Conservation (phyloP, 495 filamentous ascomycete species). For the Aspergillus saccharolyticus region DNA sequence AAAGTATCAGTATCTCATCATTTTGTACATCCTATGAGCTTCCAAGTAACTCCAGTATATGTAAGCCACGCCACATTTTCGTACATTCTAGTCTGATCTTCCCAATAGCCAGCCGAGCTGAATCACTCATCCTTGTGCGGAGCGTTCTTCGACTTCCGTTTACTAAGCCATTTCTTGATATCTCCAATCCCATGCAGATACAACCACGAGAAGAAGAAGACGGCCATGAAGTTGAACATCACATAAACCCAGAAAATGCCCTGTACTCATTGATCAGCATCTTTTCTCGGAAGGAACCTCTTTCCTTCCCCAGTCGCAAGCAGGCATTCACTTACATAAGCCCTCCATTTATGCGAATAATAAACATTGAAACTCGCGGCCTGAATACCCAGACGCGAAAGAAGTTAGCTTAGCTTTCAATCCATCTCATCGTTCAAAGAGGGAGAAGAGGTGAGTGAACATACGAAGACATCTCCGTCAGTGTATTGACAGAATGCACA, state of each 20-base stretch:
- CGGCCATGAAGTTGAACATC: conserved; percentile 49
- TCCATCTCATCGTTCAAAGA: too few relatives aligned
- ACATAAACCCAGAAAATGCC: conserved; percentile 54
- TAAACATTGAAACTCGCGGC: conserved; percentile 43
- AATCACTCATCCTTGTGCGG: not conserved
- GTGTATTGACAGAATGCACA: conserved; percentile 62
- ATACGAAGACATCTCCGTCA: conserved; percentile 52
- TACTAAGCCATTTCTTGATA: conserved; percentile 39
- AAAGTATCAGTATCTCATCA: too few relatives aligned
- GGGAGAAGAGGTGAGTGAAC: conserved; percentile 10
- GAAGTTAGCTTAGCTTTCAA: not conserved
- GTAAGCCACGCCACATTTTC: too few relatives aligned
- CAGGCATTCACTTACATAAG: conserved; percentile 44
- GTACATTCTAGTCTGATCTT: too few relatives aligned
- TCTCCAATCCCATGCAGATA: conserved; percentile 45
- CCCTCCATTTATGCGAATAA: conserved; percentile 56
- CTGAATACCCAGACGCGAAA: conserved; percentile 13
- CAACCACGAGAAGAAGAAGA: conserved; percentile 50
- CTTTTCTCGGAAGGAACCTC: not conserved
- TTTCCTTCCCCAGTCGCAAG: too few relatives aligned
- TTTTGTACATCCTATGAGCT: too few relatives aligned
- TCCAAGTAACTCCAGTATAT: too few relatives aligned
- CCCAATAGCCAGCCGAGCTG: not conserved
- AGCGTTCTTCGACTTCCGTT: conserved; percentile 35
- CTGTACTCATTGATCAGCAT: conserved; percentile 13